Percentiles rank a stretch among this genome's conserved stretches.
Evolutionary conservation across 768 basidiomycete genomes (phyloP).

Genomic region (Pisolithus sp.): DNA sequence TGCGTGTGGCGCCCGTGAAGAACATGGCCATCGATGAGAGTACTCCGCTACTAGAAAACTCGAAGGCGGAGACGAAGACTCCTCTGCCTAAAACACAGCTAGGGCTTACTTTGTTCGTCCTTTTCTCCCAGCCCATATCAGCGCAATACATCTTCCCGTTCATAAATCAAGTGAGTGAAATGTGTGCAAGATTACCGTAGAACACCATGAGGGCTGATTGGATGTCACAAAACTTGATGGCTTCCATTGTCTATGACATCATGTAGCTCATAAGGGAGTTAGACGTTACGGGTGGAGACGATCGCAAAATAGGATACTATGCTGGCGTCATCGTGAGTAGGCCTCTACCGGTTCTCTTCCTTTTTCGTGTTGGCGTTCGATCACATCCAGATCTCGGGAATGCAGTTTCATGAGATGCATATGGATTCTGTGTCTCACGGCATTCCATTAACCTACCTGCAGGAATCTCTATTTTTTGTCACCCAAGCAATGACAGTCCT

Average conservation of each 20-base stretch:
- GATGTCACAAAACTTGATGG: background rate
- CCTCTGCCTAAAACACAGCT: slow-evolving; percentile 51
- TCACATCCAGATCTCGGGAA: background rate
- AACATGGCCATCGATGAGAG: slow-evolving; percentile 33
- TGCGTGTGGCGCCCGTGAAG: too few relatives aligned
- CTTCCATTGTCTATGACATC: background rate
- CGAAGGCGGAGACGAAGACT: slow-evolving; percentile 17
- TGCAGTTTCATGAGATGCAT: background rate
- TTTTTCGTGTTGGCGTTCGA: too few relatives aligned
- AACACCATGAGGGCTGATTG: background rate
- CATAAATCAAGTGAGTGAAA: slow-evolving; percentile 44
- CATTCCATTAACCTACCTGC: background rate
- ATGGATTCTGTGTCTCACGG: background rate
- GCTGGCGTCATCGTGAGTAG: slow-evolving; percentile 49
- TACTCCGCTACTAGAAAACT: slow-evolving; percentile 34
- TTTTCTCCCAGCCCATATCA: slow-evolving; percentile 50
- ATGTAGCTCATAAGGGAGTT: slow-evolving; percentile 53
- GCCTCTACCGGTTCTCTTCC: too few relatives aligned
- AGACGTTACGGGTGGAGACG: slow-evolving; percentile 59
- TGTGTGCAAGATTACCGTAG: too few relatives aligned
- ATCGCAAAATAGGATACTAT: slow-evolving; percentile 62
- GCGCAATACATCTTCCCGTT: slow-evolving; percentile 57
- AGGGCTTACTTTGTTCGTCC: slow-evolving; percentile 39
- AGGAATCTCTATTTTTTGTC: slow-evolving; percentile 77
- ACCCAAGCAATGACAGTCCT: slow-evolving; percentile 68